Evolutionary conservation across 768 basidiomycete genomes (phyloP), one percentile per base, ranked within the genome.

Genomic region (Ephemerocybe angulata): DNA sequence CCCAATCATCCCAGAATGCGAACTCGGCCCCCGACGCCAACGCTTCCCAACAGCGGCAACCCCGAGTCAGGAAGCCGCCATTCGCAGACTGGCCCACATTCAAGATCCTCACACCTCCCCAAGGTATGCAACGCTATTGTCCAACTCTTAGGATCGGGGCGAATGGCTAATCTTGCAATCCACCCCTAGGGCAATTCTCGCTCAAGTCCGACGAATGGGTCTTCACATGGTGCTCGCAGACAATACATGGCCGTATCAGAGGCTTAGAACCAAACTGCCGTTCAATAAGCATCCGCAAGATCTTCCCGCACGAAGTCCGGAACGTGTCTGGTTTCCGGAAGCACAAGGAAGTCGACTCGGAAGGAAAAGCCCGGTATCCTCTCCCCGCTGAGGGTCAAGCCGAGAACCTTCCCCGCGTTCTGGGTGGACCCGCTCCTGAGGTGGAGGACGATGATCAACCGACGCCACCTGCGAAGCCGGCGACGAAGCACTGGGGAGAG

Each of bases 371-470:
- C 15, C 76, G 74, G 55, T 83, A 83, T 61, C 85, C 84, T 6
- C 72, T 90, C 21, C 87, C 87, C 2, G 70, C 75, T 8, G 87
- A 88, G 61, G 87, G 87, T 12, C 87, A 88, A 61, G 63, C 77
- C 1, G 65, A 59, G 15, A 74, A 80, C 63, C 63, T 74, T 22
- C 79, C 81, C 15, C 71, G 74, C 43, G 64, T 72, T 55, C 70
- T 81, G 0, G 78, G 78, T 48, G 79, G 79, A 13, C 71, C 70
- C 44, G 58, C 67, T 5, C 62, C 66, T 49, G 69, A 69, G 19
- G 71, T 73, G 54, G 51, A 66, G 19, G 70, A 75, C 24, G 69
- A 69, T 42, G 48, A 61, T 33, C 58, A 68, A 54, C 54, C 55
- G 28, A 46, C 54, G 21, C 50, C 62, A 7, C n/a, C 60, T 15